Conservation (phyloP, 352 stramenopile species). For the Phytopythium kandeliae region DNA sequence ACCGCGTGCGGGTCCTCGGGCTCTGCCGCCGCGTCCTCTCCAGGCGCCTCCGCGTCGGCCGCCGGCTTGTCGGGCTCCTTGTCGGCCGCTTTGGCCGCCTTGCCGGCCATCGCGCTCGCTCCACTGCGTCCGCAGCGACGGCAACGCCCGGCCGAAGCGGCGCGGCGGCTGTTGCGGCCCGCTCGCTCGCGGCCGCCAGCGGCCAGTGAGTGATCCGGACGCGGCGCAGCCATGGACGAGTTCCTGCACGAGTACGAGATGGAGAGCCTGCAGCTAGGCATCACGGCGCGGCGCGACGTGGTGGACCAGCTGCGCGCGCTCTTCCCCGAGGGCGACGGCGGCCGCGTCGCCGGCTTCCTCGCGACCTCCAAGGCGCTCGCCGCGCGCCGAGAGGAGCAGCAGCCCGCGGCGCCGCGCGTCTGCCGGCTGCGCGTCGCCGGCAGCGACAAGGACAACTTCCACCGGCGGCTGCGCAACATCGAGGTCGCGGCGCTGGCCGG, state of each 20-base stretch:
- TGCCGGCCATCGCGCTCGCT: neutral
- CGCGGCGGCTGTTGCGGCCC: neutral
- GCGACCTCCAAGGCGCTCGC: constrained; percentile 43
- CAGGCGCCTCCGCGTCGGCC: constrained; percentile 6
- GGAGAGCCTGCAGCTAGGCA: constrained; percentile 62
- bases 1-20: constrained; percentile 30
- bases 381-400: constrained; percentile 25
- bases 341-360: constrained; percentile 24
- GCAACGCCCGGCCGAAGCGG: neutral
- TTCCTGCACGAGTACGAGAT: constrained; percentile 74
- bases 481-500: constrained; percentile 48
- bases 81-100: constrained; percentile 10
- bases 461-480: constrained; percentile 58
- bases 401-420: constrained; percentile 3
- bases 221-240: constrained; percentile 44
- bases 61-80: constrained; percentile 1
- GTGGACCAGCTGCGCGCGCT: constrained; percentile 37
- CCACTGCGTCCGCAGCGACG: no score
- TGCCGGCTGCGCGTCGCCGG: constrained; percentile 33
- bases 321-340: constrained; percentile 28
- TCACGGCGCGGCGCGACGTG: constrained; percentile 56
- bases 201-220: no score
- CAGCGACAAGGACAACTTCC: constrained; percentile 52
- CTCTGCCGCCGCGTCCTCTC: constrained; percentile 21
- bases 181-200: neutral